Percentiles rank a stretch among this genome's conserved stretches.
These are phyloP conservation scores for Babesia divergens DNA, from an alignment of 169 alveolate genomes.

Conservation along the genomic window DNA sequence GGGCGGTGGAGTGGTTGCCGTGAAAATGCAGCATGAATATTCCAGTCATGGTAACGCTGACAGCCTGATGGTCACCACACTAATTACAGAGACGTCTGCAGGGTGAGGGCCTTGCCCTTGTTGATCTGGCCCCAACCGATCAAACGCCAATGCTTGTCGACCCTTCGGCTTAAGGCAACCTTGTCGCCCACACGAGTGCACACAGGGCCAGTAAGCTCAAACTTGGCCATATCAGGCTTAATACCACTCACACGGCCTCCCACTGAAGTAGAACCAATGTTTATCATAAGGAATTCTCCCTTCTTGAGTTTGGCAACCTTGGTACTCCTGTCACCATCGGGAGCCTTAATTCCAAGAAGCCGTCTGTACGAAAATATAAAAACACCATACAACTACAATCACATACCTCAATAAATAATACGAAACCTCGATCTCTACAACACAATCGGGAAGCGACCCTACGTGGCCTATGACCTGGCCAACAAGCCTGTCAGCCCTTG, in stretches of 20 bases:
- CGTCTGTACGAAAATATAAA: constrained; percentile 73
- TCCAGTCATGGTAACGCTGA: neutral
- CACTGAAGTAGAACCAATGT: constrained; percentile 95
- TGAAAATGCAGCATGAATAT: constrained; percentile 25
- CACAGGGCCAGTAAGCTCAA: constrained; percentile 88
- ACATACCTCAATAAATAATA: constrained; percentile 69
- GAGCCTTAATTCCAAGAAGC: constrained; percentile 85
- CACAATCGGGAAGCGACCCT: constrained; percentile 92
- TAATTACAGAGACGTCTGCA: constrained; percentile 62
- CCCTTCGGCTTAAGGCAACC: constrained; percentile 96
- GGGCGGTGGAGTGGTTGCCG: neutral
- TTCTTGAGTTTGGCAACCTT: constrained; percentile 92
- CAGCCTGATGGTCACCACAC: neutral
- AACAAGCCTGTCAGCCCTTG: constrained; percentile 95
- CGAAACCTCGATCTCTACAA: constrained; percentile 89
- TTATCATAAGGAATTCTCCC: constrained; percentile 95
- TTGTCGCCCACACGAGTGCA: constrained; percentile 93
- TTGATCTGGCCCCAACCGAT: constrained; percentile 97
- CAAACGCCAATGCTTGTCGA: constrained; percentile 96
- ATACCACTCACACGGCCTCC: constrained; percentile 93
- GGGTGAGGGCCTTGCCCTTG: constrained; percentile 76
- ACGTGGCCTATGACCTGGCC: constrained; percentile 97
- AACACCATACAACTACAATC: neutral
- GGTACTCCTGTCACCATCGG: constrained; percentile 83
- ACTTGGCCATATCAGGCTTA: constrained; percentile 87